These are phyloP conservation scores for Yamadazyma philogaea DNA, from an alignment of 805 yeast species.

Conservation along the genomic window DNA sequence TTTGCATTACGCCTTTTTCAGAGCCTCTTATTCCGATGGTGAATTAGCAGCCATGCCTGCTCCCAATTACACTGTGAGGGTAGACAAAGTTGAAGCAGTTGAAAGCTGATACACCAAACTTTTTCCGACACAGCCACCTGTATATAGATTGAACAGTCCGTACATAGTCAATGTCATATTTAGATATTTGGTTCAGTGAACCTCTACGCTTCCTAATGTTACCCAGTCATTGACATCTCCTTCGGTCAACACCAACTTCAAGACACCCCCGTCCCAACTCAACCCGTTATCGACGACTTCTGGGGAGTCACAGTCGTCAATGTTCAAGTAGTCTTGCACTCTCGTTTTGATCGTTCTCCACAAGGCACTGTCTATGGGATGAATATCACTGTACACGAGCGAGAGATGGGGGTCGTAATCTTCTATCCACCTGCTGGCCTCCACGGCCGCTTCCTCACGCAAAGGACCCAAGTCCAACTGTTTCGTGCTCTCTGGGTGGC, in stretches of 20 bases:
- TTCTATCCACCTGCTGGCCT: constrained; percentile 52
- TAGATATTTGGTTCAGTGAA: constrained; percentile 21
- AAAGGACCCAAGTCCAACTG: constrained; percentile 27
- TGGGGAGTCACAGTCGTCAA: constrained; percentile 40
- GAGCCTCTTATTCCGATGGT: constrained; percentile 46
- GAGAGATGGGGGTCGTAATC: constrained; percentile 75
- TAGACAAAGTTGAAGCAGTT: neutral
- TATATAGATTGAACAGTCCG: neutral
- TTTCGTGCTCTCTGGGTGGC: constrained; percentile 14
- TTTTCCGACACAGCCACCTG: neutral
- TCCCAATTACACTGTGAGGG: constrained; percentile 1
- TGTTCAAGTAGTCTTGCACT: constrained; percentile 61
- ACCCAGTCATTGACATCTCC: constrained; percentile 73
- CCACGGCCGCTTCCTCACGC: constrained; percentile 45
- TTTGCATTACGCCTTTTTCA: constrained; percentile 89
- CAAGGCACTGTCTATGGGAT: constrained; percentile 66
- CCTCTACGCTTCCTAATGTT: constrained; percentile 52
- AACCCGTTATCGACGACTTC: constrained; percentile 31
- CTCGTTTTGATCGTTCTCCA: constrained; percentile 62
- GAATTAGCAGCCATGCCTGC: constrained; percentile 35
- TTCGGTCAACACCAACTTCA: constrained; percentile 64
- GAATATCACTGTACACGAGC: constrained; percentile 59
- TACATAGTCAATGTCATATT: neutral
- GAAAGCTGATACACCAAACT: neutral
- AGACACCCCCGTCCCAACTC: constrained; percentile 69